Base-by-base conservation (phyloP, 805 yeast species). In the Dipodascus albidus region DNA sequence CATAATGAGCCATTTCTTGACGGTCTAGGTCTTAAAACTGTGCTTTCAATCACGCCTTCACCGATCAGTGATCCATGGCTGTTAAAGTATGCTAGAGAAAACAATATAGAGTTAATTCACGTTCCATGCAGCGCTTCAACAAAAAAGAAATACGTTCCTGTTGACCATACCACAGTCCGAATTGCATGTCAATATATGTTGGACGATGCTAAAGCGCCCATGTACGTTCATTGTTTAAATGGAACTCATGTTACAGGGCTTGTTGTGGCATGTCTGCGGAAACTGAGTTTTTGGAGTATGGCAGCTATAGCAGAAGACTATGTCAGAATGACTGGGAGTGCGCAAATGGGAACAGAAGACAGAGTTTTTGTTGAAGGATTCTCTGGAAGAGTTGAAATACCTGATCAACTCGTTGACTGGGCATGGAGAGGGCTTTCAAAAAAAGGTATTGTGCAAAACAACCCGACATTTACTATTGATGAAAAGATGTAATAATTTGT, bases 171-270 rank as follows among this genome's bases (percentile, higher is more conserved):
- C 14, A 77, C 80, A 1, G 85, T 85, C 0, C 65, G 76, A 0
- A 70, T 74, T 50, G 83, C 84, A 0, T 67, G 91, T n/a, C 79
- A 61, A 53, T 69, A 79, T 42, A 70, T 89, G 55, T 71, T 84
- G 14, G 80, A 84, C 62, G 70, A 73, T 22, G 75, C 76, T 19
- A 70, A 74, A 58, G 78, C 82, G 9, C 96, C 97, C 0, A 71
- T 85, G 1, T 90, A 85, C 64, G 66, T 91, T 3, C 96, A 91
- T 67, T 91, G 98, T 66, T 70, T 82, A 23, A 90, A 88, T 63
- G 98, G 97, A 0, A 89, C 95, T 8, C 89, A 87, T 58, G 84
- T 87, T 1, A 87, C 96, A 0, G 80, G 91, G 22, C 71, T 93
- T 49, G 80, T 87, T 1, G 77, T 91, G 22, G 98, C 96, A 2